Base-by-base conservation (phyloP, 1,284 basidiomycete species). In the Fomitopsis betulina region DNA sequence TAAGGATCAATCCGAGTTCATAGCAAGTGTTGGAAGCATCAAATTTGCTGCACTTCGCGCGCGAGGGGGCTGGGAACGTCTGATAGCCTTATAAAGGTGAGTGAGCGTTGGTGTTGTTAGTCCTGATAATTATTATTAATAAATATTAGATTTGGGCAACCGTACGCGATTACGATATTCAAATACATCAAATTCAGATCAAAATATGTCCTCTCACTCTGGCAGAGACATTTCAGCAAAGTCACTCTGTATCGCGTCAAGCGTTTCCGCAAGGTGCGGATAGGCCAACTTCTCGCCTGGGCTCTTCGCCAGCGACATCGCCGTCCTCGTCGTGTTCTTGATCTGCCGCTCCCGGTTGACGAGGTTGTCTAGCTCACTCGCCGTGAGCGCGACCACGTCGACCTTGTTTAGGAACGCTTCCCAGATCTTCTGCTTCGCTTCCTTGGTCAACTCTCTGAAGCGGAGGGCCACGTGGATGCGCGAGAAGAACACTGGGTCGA, bases 401-500 rank as follows among this genome's bases (percentile, higher is more conserved):
- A 59, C 62, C 62, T 81, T 82, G 23, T 58, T 59, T 53, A 85
- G 74, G 72, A 85, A 86, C 3, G 81, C 81, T 5, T 71, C 67
- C 84, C 83, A 85, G 35, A 85, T 78, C 67, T 83, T 77, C 32
- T 69, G 67, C 62, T 79, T 79, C 12, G 82, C 82, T 27, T 73
- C 69, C 38, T 74, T 69, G 54, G 76, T 70, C 49, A 86, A 79
- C 56, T 83, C 77, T 53, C 71, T 71, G 75, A 84, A 85, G 71
- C 83, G 81, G 1, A 86, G 75, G 1, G 84, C 82, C 58, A 86
- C 80, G 67, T 85, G 83, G 62, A 85, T 85, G 58, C 84, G 82
- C 19, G 83, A 85, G 54, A 84, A 76, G 78, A 87, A 87, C 12
- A 85, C 85, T 63, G 83, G 81, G 67, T 87, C 85, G 68, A 86